phyloP scores from a whole-genome alignment of 176 grass and related monocot species.

The Oryza glaberrima region DNA sequence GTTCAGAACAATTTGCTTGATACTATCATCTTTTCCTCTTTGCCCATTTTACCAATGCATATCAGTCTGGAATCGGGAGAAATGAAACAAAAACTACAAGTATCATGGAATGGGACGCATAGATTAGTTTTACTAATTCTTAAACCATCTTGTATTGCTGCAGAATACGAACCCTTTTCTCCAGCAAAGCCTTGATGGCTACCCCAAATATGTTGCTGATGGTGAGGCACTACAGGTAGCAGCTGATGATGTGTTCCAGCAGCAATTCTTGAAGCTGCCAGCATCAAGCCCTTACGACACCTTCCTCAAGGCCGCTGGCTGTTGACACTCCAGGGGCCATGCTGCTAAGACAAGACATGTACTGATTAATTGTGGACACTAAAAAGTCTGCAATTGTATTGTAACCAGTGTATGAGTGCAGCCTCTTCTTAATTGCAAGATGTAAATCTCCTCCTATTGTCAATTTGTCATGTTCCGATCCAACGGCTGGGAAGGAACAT shows the following conservation, averaged over 20 bases:
- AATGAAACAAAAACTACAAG: neutral
- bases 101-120: neutral
- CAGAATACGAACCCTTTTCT: constrained; percentile 69
- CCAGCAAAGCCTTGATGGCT: constrained; percentile 39
- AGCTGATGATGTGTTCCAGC: neutral
- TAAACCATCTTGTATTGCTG: constrained; percentile 29
- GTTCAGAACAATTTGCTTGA: neutral
- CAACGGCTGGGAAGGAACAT: too few species aligned
- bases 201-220: constrained; percentile 6
- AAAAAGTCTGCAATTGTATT: too few species aligned
- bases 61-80: neutral
- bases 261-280: constrained; percentile 54
- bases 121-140: neutral
- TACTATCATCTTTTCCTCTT: neutral
- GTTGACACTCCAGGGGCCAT: constrained; percentile 34
- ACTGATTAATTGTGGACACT: too few species aligned
- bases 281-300: constrained; percentile 72
- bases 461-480: too few species aligned
- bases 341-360: too few species aligned
- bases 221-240: neutral
- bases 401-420: too few species aligned
- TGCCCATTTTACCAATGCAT: neutral
- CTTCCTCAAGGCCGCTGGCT: constrained; percentile 78
- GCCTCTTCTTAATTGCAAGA: too few species aligned
- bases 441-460: too few species aligned